These are phyloP conservation scores for Pythium aquatile DNA, from an alignment of 352 stramenopile genomes.

Conservation along the genomic window DNA sequence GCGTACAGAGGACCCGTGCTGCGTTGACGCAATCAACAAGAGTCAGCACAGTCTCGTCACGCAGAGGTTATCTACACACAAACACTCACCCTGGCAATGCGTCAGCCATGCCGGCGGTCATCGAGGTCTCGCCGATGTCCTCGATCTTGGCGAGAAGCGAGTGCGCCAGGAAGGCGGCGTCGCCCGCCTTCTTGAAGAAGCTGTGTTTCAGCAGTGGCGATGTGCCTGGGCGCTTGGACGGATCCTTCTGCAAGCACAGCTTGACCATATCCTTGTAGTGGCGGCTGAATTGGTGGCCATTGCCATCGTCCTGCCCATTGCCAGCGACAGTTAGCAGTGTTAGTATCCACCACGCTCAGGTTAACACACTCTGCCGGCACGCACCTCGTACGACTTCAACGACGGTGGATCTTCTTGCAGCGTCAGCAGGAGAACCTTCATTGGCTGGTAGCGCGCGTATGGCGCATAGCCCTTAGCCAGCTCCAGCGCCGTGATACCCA, in stretches of 20 bases:
- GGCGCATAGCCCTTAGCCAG: slow-evolving; percentile 98
- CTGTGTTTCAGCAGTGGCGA: slow-evolving; percentile 84
- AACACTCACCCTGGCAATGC: slow-evolving; percentile 67
- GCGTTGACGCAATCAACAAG: slow-evolving; percentile 3
- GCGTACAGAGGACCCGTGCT: slow-evolving; percentile 82
- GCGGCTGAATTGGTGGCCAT: slow-evolving; percentile 75
- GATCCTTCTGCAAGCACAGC: slow-evolving; percentile 87
- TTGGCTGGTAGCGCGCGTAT: slow-evolving; percentile 97
- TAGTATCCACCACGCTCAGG: neutral
- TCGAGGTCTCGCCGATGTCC: slow-evolving; percentile 88
- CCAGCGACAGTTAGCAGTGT: neutral
- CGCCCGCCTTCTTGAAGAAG: slow-evolving; percentile 88
- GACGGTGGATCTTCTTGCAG: slow-evolving; percentile 96
- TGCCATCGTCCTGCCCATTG: slow-evolving; percentile 65
- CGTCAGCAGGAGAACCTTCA: slow-evolving; percentile 97
- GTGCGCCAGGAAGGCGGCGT: slow-evolving; percentile 59
- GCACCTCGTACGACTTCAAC: slow-evolving; percentile 86
- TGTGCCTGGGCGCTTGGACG: slow-evolving; percentile 79
- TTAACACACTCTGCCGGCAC: slow-evolving; percentile 9
- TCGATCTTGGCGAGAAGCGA: slow-evolving; percentile 76
- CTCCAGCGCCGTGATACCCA: slow-evolving; percentile 98
- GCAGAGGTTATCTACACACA: neutral
- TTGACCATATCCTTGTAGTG: slow-evolving; percentile 90
- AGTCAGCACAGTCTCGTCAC: neutral
- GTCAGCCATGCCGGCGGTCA: slow-evolving; percentile 81